Base-by-base conservation (phyloP, 1,284 basidiomycete species). In the Veloboletus limbatus region DNA sequence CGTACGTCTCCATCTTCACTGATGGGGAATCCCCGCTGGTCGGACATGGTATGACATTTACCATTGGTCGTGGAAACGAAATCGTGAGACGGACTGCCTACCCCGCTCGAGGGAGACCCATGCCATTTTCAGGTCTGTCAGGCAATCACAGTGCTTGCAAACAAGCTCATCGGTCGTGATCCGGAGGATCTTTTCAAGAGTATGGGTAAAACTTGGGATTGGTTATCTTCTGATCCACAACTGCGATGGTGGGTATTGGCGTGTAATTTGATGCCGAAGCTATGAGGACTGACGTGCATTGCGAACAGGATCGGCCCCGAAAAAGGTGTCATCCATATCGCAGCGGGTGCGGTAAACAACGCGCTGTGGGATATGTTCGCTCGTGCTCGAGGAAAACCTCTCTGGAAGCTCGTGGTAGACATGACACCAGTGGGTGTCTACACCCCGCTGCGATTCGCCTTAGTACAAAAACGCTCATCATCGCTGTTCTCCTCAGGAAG, bases 41-140 rank as follows among this genome's bases (percentile, higher is more conserved):
- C 43, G 92, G 93, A 25, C 83, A 92, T 59, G 93, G 94, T 42
- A 93, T 96, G 93, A 95, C 94, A 11, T 97, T 97, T 67, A 96
- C 93, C n/a, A 96, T 95, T 58, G 93, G 94, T 5, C 82, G 92
- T 32, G 93, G 93, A 21, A 97, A 95, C 64, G 95, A 97, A 52
- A 92, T 95, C 57, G 92, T 84, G 62, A 57, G 71, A 58, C 21
- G 26, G 18, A 27, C 25, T 40, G n/a, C 22, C 30, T 33, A n/a
- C 20, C 17, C 27, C 4, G 3, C 43, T 16, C 9, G 18, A 43
- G 13, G 20, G 25, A 33, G 21, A 27, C 18, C 30, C 46, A 54
- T 31, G 18, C 33, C 33, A n/a, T 47, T 28, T 21, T 11, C 50
- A 85, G 83, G 85, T 93, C 45, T 93, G 89, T 67, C 73, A 73